phyloP scores from a whole-genome alignment of 2,329 filamentous ascomycete genomes.

The Fusarium sp. region DNA sequence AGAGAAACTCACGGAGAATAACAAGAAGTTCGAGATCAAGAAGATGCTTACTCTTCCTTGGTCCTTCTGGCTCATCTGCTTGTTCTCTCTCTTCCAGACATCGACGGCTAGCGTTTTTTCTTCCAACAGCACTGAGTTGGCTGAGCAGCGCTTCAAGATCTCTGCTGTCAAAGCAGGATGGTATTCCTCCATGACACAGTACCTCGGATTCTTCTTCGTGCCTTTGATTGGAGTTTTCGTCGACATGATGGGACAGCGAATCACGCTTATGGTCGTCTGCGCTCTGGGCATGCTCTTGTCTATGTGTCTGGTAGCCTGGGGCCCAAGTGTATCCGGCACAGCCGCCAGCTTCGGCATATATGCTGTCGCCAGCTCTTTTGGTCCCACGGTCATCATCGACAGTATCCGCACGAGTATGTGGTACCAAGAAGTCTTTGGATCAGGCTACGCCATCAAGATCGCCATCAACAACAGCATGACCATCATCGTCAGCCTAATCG shows the following conservation, averaged over 20 bases:
- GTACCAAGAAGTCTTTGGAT: conserved; percentile 71
- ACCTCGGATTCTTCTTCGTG: conserved; percentile 69
- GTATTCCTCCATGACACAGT: conserved; percentile 70
- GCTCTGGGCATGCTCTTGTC: conserved; percentile 63
- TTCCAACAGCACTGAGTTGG: conserved; percentile 71
- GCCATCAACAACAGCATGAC: conserved; percentile 74
- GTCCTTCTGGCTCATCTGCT: conserved; percentile 69
- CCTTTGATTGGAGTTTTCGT: conserved; percentile 68
- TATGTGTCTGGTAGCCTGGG: conserved; percentile 69
- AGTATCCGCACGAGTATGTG: conserved; percentile 71
- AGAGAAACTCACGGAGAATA: conserved; percentile 70
- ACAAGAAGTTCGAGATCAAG: conserved; percentile 67
- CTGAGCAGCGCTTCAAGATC: conserved; percentile 70
- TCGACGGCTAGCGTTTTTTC: conserved; percentile 67
- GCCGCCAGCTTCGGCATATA: conserved; percentile 72
- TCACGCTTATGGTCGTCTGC: conserved; percentile 66
- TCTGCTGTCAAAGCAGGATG: conserved; percentile 68
- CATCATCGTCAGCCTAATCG: conserved; percentile 70
- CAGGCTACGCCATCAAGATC: conserved; percentile 71
- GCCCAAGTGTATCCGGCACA: conserved; percentile 62
- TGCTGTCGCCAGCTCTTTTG: conserved; percentile 67
- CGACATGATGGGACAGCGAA: conserved; percentile 67
- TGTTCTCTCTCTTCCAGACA: conserved; percentile 71
- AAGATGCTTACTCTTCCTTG: conserved; percentile 71
- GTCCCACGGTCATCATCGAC: conserved; percentile 71